Base-by-base conservation (phyloP, 2,329 filamentous ascomycete species). In the Elsinoe fawcettii region DNA sequence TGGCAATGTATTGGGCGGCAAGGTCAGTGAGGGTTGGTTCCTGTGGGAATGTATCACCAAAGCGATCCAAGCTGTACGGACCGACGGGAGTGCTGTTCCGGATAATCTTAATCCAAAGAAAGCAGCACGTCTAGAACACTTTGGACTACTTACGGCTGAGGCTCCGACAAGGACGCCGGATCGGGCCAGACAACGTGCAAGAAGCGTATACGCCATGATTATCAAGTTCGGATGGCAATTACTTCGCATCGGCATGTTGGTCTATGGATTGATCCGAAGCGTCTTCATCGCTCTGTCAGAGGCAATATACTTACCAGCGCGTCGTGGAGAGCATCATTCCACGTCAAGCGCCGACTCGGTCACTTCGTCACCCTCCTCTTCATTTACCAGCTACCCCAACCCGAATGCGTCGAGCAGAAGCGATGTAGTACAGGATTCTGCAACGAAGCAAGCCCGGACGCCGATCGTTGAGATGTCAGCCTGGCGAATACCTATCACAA, bases 31-130 rank as follows among this genome's bases (percentile, higher is more conserved):
- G 72, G 88, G 88, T 22, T 95, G 89, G 88, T 80, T 96, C 66
- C 72, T 97, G 63, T 96, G 87, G 82, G 90, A 95, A 69, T 80
- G 83, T 58, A 80, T 95, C 60, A 86, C 85, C 63, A 95, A 92
- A 67, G 72, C 86, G 60, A 79, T 82, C 59, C 77, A 78, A 60
- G 69, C 63, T 20, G 20, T 66, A 18, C 63, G 62, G 34, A 65
- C 72, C 61, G 60, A 69, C 55, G 60, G 70, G 32, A 67, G 67
- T 46, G 63, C 60, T 30, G 58, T 68, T 37, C 62, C 67, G 30
- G 41, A 47, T 7, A 46, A 56, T 37, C 37, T 49, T 47, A 49
- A 36, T 47, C 25, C 30, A 16, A 56, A 56, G 41, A 56, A 47
- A 34, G 61, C 67, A 56, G 75, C 71, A 64, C 78, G 75, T 61